phyloP scores from a whole-genome alignment of 495 filamentous ascomycete species.

The Staphylotrichum tortipilum region DNA sequence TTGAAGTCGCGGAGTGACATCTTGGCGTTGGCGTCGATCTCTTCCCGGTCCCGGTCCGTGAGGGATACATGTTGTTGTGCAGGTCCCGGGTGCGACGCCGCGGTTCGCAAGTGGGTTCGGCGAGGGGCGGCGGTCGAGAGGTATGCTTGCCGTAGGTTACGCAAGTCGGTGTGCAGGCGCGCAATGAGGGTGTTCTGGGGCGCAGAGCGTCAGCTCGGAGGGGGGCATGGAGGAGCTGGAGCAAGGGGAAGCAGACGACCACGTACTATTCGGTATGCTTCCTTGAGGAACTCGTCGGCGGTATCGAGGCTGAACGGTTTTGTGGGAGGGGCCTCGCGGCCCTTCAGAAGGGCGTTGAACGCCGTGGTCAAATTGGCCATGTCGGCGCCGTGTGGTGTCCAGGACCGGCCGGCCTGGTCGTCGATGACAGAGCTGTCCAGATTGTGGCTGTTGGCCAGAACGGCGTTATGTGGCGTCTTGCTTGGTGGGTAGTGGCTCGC shows the following conservation, averaged over 20 bases:
- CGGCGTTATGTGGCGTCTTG: background rate
- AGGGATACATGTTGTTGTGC: slow-evolving; percentile 38
- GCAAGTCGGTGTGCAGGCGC: slow-evolving; percentile 67
- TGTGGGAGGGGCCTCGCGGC: slow-evolving; percentile 40
- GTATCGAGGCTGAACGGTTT: slow-evolving; percentile 38
- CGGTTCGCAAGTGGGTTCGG: slow-evolving; percentile 35
- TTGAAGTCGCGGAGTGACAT: slow-evolving; percentile 75
- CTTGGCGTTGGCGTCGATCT: slow-evolving; percentile 78
- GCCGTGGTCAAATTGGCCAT: slow-evolving; percentile 67
- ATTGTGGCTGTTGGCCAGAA: background rate
- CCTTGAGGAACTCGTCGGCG: slow-evolving; percentile 85
- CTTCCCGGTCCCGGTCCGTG: slow-evolving; percentile 62
- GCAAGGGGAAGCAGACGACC: background rate
- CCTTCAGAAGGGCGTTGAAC: slow-evolving; percentile 59
- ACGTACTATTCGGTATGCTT: slow-evolving; percentile 86
- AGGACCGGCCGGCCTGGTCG: background rate
- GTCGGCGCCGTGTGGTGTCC: background rate
- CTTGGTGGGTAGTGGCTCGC: no score
- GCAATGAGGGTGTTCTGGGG: slow-evolving; percentile 74
- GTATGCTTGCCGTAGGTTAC: slow-evolving; percentile 78
- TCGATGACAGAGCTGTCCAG: background rate
- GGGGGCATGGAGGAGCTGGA: background rate
- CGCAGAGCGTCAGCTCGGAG: slow-evolving; percentile 1
- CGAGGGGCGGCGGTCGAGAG: slow-evolving; percentile 61
- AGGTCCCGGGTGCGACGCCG: slow-evolving; percentile 21